Evolutionary conservation across 768 basidiomycete species (phyloP).

Genomic region (Amanita fuliginea): DNA sequence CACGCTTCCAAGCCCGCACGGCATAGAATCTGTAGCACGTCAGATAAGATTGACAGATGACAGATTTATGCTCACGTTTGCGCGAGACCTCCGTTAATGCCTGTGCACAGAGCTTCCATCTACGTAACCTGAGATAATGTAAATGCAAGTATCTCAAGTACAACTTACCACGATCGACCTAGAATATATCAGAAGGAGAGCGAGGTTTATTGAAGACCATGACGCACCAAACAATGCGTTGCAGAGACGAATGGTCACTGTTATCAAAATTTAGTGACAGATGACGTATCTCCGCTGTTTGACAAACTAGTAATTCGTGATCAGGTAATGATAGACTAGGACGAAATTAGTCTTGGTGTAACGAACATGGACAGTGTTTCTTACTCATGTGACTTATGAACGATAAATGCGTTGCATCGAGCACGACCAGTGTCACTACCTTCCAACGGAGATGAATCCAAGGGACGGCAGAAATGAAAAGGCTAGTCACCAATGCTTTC

Average conservation of each 20-base stretch:
- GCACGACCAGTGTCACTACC: constrained; percentile 29
- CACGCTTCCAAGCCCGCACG: constrained; percentile 36
- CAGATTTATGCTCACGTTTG: constrained; percentile 28
- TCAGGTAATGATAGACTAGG: constrained; percentile 37
- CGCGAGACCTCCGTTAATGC: constrained; percentile 37
- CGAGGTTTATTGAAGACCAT: constrained; percentile 1
- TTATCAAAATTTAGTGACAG: not conserved
- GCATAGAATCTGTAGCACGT: constrained; percentile 30
- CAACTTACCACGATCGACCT: constrained; percentile 30
- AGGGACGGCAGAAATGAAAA: constrained; percentile 1
- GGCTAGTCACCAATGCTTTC: constrained; percentile 25
- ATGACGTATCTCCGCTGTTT: not conserved
- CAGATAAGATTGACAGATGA: not conserved
- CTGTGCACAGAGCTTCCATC: constrained; percentile 38
- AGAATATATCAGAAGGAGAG: not conserved
- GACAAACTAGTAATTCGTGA: constrained; percentile 28
- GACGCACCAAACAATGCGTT: constrained; percentile 17
- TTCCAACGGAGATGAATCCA: constrained; percentile 6
- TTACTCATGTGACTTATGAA: constrained; percentile 35
- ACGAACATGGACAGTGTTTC: constrained; percentile 8
- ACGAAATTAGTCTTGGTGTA: not conserved
- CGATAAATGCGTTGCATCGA: constrained; percentile 37
- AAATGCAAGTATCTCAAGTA: not conserved
- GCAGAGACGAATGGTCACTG: constrained; percentile 16
- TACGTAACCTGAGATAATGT: constrained; percentile 9